These are phyloP conservation scores for Eragrostis nindensis DNA, from an alignment of 176 grass and related monocot genomes.

Conservation along the genomic window DNA sequence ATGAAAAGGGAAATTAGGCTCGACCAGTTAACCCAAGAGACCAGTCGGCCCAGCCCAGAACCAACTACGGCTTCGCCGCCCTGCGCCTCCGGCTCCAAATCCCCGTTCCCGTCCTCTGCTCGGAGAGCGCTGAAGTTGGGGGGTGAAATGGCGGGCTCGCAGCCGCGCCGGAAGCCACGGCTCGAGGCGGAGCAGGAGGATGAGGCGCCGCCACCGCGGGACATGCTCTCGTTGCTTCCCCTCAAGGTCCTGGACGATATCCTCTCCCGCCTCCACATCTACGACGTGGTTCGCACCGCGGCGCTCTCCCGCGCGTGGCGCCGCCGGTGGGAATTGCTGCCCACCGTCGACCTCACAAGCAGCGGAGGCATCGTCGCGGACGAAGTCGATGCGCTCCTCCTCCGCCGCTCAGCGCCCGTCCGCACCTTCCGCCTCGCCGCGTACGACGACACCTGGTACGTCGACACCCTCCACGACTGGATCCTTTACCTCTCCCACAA, in stretches of 20 bases:
- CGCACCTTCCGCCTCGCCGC: background rate
- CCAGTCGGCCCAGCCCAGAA: too few species aligned
- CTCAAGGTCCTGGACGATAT: background rate
- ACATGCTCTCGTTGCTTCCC: background rate
- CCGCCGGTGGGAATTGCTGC: conserved; percentile 10
- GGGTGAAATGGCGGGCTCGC: conserved; percentile 11
- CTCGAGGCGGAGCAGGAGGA: background rate
- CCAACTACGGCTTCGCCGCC: too few species aligned
- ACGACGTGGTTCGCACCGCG: conserved; percentile 18
- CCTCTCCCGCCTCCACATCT: conserved; percentile 24
- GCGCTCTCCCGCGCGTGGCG: conserved; percentile 25
- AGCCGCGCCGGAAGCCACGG: background rate
- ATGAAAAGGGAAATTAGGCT: too few species aligned
- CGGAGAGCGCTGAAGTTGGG: background rate
- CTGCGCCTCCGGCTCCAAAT: too few species aligned
- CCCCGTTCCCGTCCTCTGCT: too few species aligned
- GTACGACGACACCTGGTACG: background rate
- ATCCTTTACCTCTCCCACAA: background rate
- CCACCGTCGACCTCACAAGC: background rate
- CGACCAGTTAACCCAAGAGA: too few species aligned
- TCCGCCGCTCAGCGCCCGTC: background rate
- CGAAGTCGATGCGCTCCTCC: background rate
- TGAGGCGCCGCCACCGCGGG: background rate
- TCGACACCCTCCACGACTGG: background rate
- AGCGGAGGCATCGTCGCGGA: background rate